phyloP scores from a whole-genome alignment of 1,284 basidiomycete species.

The Rhodotorula sp. region DNA sequence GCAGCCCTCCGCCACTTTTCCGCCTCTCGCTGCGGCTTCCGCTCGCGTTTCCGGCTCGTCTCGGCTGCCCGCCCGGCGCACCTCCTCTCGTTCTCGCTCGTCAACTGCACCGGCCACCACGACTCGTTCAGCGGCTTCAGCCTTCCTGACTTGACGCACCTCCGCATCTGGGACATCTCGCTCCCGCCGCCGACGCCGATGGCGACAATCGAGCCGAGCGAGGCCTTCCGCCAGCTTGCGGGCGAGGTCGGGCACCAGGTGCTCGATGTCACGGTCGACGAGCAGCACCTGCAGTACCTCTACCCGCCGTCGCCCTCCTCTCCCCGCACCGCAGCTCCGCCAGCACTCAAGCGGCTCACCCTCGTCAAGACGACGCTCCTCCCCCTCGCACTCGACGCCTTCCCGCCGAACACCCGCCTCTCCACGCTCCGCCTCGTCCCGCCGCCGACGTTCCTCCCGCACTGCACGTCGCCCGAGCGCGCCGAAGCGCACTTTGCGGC shows the following conservation, averaged over 20 bases:
- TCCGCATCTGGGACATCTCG: conserved; percentile 15
- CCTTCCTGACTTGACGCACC: conserved; percentile 4
- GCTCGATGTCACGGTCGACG: conserved; percentile 6
- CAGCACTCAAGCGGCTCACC: background rate
- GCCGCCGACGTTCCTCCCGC: conserved; percentile 16
- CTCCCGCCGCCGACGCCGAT: conserved; percentile 24
- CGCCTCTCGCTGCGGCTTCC: conserved; percentile 23
- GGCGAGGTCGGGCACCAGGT: background rate
- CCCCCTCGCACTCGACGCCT: conserved; percentile 4
- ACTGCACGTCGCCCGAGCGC: conserved; percentile 17
- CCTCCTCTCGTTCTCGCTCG: conserved; percentile 15
- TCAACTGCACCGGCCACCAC: conserved; percentile 23
- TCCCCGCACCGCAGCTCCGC: background rate
- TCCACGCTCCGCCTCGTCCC: conserved; percentile 14
- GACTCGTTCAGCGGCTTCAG: conserved; percentile 24
- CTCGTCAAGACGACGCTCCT: conserved; percentile 20
- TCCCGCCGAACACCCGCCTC: background rate
- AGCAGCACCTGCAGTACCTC: conserved; percentile 21
- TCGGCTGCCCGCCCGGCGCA: background rate
- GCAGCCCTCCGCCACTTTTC: conserved; percentile 11
- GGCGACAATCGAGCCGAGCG: conserved; percentile 17
- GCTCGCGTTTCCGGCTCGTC: conserved; percentile 23
- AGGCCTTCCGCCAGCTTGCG: conserved; percentile 17
- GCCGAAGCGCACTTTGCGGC: conserved; percentile 20
- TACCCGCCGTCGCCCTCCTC: conserved; percentile 5